phyloP scores from a whole-genome alignment of 1,284 basidiomycete genomes.

The Pyrrhoderma lamaoense region DNA sequence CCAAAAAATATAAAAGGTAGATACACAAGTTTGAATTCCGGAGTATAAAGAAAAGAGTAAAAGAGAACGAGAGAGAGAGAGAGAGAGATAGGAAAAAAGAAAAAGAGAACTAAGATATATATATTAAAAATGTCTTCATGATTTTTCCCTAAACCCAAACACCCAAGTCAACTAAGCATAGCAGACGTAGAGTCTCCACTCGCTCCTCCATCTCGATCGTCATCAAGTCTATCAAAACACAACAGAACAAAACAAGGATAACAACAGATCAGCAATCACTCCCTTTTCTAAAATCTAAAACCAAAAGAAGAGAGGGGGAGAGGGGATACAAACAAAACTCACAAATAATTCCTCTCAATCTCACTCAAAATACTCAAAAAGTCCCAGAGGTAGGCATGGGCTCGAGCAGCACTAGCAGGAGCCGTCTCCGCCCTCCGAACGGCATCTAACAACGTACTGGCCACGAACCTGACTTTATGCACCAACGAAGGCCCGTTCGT shows the following conservation, averaged over 20 bases:
- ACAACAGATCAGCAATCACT: too few relatives aligned
- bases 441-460: conserved; percentile 80
- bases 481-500: conserved; percentile 80
- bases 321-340: conserved; percentile 27
- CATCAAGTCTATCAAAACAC: conserved; percentile 74
- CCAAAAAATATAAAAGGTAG: too few relatives aligned
- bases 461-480: conserved; percentile 85
- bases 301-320: too few relatives aligned
- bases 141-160: neutral
- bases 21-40: too few relatives aligned
- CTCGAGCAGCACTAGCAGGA: conserved; percentile 67
- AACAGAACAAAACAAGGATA: too few relatives aligned
- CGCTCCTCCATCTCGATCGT: conserved; percentile 59
- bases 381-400: conserved; percentile 80
- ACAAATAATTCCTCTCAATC: conserved; percentile 82
- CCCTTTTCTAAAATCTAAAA: too few relatives aligned
- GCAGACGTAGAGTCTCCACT: conserved; percentile 45
- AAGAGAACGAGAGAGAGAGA: too few relatives aligned
- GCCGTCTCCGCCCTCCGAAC: conserved; percentile 73
- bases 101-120: too few relatives aligned
- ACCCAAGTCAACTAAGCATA: conserved; percentile 31
- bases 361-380: conserved; percentile 83
- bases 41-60: too few relatives aligned
- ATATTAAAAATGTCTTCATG: too few relatives aligned
- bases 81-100: too few relatives aligned